Conservation (phyloP, 805 yeast genomes). For the Candida yuanshanica region DNA sequence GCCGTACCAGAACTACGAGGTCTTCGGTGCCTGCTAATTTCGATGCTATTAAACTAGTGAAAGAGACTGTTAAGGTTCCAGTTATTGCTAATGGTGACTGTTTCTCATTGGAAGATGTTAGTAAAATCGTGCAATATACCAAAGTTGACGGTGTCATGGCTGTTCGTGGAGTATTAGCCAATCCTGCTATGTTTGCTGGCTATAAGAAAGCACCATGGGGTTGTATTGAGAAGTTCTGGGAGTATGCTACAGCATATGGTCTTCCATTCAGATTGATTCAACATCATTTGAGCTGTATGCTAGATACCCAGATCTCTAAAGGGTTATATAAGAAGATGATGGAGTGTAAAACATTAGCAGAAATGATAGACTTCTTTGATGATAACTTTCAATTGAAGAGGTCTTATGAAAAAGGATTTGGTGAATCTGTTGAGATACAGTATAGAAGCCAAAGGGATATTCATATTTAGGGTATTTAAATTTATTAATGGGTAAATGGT, state of each 20-base stretch:
- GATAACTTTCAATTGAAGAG: conserved; percentile 58
- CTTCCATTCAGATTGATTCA: conserved; percentile 79
- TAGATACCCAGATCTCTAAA: conserved; percentile 48
- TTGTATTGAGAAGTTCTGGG: conserved; percentile 80
- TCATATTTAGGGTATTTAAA: conserved; percentile 20
- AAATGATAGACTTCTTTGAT: conserved; percentile 83
- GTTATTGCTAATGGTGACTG: conserved; percentile 99
- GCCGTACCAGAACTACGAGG: conserved; percentile 79
- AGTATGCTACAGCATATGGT: conserved; percentile 72
- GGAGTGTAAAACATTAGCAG: conserved; percentile 48
- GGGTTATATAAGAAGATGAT: conserved; percentile 57
- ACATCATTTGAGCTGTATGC: conserved; percentile 87
- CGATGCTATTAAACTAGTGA: conserved; percentile 68
- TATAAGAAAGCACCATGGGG: conserved; percentile 78
- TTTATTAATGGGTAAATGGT: no score
- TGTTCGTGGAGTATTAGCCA: conserved; percentile 78
- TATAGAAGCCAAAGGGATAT: conserved; percentile 26
- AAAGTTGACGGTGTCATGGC: conserved; percentile 94
- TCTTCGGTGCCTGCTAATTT: conserved; percentile 78
- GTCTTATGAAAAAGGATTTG: conserved; percentile 66
- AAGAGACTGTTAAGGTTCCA: conserved; percentile 52
- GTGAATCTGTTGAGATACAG: conserved; percentile 41
- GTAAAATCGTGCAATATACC: conserved; percentile 54
- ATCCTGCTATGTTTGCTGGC: conserved; percentile 87
- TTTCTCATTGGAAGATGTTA: conserved; percentile 59